These are phyloP conservation scores for Malassezia sympodialis DNA, from an alignment of 1,284 basidiomycete species.

Conservation along the genomic window DNA sequence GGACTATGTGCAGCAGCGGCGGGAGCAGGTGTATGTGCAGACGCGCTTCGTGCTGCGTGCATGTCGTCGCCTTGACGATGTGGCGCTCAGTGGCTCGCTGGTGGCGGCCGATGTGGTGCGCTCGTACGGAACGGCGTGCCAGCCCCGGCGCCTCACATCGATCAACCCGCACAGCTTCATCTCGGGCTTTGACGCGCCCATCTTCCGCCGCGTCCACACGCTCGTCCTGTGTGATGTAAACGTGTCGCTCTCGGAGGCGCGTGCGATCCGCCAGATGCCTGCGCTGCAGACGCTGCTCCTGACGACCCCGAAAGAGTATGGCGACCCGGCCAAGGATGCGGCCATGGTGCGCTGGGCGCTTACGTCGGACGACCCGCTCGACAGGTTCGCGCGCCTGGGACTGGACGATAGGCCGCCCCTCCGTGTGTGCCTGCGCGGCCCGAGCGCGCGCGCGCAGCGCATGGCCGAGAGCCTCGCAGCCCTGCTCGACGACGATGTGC, in stretches of 20 bases:
- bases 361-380: slow-evolving; percentile 3
- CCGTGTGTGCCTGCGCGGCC: background rate
- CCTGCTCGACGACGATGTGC: background rate
- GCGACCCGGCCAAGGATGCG: slow-evolving; percentile 28
- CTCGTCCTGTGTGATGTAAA: slow-evolving; percentile 38
- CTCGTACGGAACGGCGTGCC: slow-evolving; percentile 41
- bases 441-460: background rate
- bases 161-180: slow-evolving; percentile 45
- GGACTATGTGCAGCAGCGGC: slow-evolving; percentile 22
- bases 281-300: slow-evolving; percentile 30
- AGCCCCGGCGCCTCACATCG: slow-evolving; percentile 33
- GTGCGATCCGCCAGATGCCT: slow-evolving; percentile 32
- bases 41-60: slow-evolving; percentile 29
- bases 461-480: background rate
- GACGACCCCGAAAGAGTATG: slow-evolving; percentile 37
- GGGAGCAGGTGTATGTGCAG: slow-evolving; percentile 21
- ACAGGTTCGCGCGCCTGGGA: background rate
- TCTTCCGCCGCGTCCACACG: slow-evolving; percentile 31
- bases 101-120: slow-evolving; percentile 28
- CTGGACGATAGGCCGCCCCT: background rate
- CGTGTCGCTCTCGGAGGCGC: slow-evolving; percentile 36
- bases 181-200: slow-evolving; percentile 37
- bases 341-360: slow-evolving; percentile 26
- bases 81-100: slow-evolving; percentile 38
- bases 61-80: slow-evolving; percentile 33